Evolutionary conservation across 768 basidiomycete genomes (phyloP).

Genomic region (Mrakia blollopis): DNA sequence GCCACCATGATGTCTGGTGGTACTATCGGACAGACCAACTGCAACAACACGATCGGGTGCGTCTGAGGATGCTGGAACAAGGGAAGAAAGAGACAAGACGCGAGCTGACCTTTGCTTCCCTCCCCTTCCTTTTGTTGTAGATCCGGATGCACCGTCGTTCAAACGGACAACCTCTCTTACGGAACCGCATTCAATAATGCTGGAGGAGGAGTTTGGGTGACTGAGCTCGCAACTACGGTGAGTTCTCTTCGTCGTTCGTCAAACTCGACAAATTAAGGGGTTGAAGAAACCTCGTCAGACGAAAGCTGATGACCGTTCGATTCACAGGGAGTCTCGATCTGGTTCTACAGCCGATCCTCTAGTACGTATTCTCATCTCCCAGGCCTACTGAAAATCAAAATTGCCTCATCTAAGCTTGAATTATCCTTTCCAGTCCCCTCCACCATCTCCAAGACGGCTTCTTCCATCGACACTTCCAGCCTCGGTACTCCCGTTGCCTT

Average conservation of each 20-base stretch:
- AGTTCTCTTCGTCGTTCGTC: neutral
- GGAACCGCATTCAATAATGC: slow-evolving; percentile 2
- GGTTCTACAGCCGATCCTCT: slow-evolving; percentile 11
- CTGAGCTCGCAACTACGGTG: slow-evolving; percentile 17
- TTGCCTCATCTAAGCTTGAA: too few species aligned
- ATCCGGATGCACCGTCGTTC: slow-evolving; percentile 15
- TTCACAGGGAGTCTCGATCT: slow-evolving; percentile 8
- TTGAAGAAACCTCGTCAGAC: neutral
- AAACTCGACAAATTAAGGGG: too few species aligned
- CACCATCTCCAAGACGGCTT: neutral
- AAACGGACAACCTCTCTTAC: neutral
- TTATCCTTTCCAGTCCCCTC: neutral
- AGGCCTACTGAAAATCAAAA: too few species aligned
- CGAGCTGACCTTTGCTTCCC: neutral
- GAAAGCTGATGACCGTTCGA: too few species aligned
- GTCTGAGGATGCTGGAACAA: neutral
- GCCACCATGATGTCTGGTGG: slow-evolving; percentile 3
- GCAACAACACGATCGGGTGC: slow-evolving; percentile 1
- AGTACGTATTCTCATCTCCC: neutral
- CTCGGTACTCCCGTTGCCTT: slow-evolving; percentile 19
- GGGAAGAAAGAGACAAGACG: neutral
- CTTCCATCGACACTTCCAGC: slow-evolving; percentile 18
- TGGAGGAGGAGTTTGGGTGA: slow-evolving; percentile 29
- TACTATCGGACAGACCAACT: neutral
- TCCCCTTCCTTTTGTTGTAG: neutral